Evolutionary conservation across 176 grass and related monocot species (phyloP).

Genomic region (Hordeum vulgare): DNA sequence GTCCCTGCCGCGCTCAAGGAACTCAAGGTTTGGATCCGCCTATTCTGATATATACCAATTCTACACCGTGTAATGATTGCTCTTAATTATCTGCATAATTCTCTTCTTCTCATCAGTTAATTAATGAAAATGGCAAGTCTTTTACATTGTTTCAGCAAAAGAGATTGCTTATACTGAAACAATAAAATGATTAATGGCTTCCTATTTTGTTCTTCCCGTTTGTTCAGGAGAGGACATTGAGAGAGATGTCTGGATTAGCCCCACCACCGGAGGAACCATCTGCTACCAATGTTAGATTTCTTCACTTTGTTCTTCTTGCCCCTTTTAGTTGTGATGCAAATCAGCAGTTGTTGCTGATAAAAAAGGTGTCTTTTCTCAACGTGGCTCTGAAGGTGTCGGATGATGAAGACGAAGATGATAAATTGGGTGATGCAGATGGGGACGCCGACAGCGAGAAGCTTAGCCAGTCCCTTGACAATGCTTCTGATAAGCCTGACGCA

Average conservation of each 20-base stretch:
- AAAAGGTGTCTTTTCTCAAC: neutral
- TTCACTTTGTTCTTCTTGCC: neutral
- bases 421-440: constrained; percentile 29
- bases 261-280: constrained; percentile 26
- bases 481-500: constrained; percentile 25
- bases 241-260: constrained; percentile 21
- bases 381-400: constrained; percentile 38
- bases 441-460: constrained; percentile 54
- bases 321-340: neutral
- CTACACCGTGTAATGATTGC: neutral
- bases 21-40: constrained; percentile 46
- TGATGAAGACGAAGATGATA: constrained; percentile 69
- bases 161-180: neutral
- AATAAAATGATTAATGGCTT: neutral
- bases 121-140: neutral
- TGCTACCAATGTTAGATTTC: constrained; percentile 23
- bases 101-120: too few species aligned
- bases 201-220: neutral
- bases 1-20: constrained; percentile 60
- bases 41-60: neutral
- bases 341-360: neutral
- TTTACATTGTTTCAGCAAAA: neutral
- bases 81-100: neutral
- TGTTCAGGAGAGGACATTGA: constrained; percentile 48
- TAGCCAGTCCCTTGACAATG: constrained; percentile 10